phyloP scores from a whole-genome alignment of 306 rosid genomes.

The Trifolium pratense region DNA sequence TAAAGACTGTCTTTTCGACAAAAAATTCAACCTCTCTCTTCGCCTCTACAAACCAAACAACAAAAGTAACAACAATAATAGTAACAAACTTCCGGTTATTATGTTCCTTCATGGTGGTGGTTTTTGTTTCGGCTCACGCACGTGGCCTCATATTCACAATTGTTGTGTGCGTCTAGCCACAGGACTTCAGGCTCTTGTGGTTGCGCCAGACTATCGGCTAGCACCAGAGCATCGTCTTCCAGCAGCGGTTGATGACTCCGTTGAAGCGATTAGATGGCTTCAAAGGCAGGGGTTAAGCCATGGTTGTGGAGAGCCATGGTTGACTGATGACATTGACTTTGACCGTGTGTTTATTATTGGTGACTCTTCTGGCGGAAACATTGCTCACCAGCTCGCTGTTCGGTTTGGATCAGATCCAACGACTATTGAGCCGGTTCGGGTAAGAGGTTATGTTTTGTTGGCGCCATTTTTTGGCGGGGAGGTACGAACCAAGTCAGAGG shows the following conservation, averaged over 20 bases:
- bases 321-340: slow-evolving; percentile 56
- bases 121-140: slow-evolving; percentile 81
- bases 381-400: slow-evolving; percentile 87
- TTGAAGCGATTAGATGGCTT: slow-evolving; percentile 73
- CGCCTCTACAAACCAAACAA: slow-evolving; percentile 69
- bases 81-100: slow-evolving; percentile 51
- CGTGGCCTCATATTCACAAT: slow-evolving; percentile 84
- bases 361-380: slow-evolving; percentile 92
- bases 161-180: slow-evolving; percentile 72
- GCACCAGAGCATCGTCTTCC: slow-evolving; percentile 89
- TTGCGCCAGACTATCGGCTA: slow-evolving; percentile 74
- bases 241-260: slow-evolving; percentile 75
- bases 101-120: slow-evolving; percentile 88
- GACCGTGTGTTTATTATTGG: slow-evolving; percentile 71
- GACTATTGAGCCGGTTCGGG: slow-evolving; percentile 52
- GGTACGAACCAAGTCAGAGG: slow-evolving; percentile 78
- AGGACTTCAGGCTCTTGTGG: slow-evolving; percentile 54
- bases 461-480: slow-evolving; percentile 96
- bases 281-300: slow-evolving; percentile 47
- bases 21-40: slow-evolving; percentile 58
- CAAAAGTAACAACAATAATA: not conserved
- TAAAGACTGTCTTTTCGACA: slow-evolving; percentile 60
- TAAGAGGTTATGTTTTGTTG: slow-evolving; percentile 68
- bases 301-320: slow-evolving; percentile 60
- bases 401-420: slow-evolving; percentile 45